phyloP scores from a whole-genome alignment of 345 rosid species.

The Populus pruinosa region DNA sequence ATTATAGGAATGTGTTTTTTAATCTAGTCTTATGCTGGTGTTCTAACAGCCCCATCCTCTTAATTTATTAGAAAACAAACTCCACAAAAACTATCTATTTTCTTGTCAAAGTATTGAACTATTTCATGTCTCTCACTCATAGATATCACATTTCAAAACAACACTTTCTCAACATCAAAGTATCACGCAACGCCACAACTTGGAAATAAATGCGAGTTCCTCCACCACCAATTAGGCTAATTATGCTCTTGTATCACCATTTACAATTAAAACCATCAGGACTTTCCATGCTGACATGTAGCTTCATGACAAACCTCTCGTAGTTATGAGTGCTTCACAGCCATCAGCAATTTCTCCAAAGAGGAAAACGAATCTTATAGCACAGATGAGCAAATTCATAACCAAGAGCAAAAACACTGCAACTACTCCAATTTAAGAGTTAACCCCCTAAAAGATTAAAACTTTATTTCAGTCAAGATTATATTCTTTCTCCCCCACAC shows the following conservation, averaged over 20 bases:
- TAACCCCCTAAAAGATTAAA: background rate
- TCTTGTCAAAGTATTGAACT: background rate
- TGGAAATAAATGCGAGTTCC: background rate
- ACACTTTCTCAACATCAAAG: background rate
- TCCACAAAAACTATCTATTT: background rate
- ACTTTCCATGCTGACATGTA: background rate
- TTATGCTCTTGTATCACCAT: background rate
- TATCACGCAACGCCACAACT: background rate
- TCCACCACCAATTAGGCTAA: background rate
- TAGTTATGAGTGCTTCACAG: background rate
- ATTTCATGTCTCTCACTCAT: background rate
- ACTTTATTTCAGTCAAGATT: background rate
- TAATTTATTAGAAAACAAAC: background rate
- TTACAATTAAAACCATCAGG: background rate
- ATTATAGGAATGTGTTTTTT: background rate
- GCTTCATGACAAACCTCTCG: background rate
- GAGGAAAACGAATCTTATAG: too few species aligned
- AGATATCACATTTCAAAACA: background rate
- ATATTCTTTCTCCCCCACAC: background rate
- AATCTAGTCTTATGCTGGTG: background rate
- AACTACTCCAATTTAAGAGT: conserved; percentile 3
- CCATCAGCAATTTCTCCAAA: background rate
- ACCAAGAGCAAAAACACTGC: background rate
- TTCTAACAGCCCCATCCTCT: background rate
- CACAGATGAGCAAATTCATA: background rate